Conservation (phyloP, 257 asterid species). For the Primulina eburnea region DNA sequence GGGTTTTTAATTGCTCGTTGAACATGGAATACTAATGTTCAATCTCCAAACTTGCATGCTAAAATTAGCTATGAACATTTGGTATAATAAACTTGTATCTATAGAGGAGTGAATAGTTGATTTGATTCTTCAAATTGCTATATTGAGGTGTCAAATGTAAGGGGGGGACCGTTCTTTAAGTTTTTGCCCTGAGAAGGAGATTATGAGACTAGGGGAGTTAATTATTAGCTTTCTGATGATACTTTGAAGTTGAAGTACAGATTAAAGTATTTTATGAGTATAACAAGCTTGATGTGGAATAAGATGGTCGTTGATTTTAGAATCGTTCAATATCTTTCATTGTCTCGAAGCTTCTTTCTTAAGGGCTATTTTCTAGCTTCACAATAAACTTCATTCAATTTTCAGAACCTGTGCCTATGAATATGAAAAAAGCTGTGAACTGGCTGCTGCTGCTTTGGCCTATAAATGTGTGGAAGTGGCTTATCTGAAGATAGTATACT, state of each 20-base stretch:
- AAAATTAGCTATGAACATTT: not conserved
- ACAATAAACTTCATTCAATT: conserved; percentile 25
- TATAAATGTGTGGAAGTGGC: conserved; percentile 93
- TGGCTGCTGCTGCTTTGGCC: conserved; percentile 86
- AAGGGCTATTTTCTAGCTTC: conserved; percentile 25
- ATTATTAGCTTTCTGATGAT: not conserved
- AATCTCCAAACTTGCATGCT: not conserved
- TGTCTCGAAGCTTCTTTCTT: conserved; percentile 16
- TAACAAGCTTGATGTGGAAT: not conserved
- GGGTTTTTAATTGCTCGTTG: not conserved
- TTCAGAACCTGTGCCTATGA: conserved; percentile 79
- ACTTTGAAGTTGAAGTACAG: not conserved
- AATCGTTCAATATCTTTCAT: conserved; percentile 13
- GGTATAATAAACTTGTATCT: not conserved
- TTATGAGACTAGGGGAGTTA: not conserved
- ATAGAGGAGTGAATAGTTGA: conserved; percentile 6
- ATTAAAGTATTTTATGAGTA: conserved; percentile 2
- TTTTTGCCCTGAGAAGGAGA: not conserved
- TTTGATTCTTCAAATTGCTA: not conserved
- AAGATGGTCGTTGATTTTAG: conserved; percentile 7
- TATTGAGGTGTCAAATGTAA: conserved; percentile 2
- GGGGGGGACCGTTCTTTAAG: not conserved
- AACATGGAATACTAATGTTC: conserved; percentile 3
- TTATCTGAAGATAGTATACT: conserved; percentile 65
- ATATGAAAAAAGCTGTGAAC: conserved; percentile 62